phyloP scores from a whole-genome alignment of 176 grass and related monocot species.

The Neostapfia colusana region DNA sequence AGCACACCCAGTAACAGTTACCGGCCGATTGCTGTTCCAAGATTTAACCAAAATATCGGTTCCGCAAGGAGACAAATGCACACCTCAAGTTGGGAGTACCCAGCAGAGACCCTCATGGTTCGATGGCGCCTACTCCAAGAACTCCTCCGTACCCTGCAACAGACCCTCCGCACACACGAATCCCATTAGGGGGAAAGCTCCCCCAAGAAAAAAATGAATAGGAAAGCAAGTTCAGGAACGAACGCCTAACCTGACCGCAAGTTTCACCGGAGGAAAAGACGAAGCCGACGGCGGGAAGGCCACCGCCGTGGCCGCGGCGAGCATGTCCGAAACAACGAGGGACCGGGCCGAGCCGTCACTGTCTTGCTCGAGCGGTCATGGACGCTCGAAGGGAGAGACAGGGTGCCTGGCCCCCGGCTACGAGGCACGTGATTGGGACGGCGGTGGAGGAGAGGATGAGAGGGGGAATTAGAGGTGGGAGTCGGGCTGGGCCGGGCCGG shows the following conservation, averaged over 20 bases:
- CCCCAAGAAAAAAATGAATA: background rate
- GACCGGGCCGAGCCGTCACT: background rate
- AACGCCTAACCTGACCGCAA: background rate
- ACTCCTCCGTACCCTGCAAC: slow-evolving; percentile 7
- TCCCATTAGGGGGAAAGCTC: background rate
- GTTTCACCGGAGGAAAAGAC: background rate
- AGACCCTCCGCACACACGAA: background rate
- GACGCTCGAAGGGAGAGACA: background rate
- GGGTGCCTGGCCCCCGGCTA: background rate
- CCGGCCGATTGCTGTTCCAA: background rate
- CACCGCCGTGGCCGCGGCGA: background rate
- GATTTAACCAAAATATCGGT: background rate
- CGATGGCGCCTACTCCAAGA: slow-evolving; percentile 24
- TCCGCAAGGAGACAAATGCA: background rate
- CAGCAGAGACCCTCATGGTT: slow-evolving; percentile 17
- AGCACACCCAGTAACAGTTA: background rate
- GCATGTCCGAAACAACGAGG: background rate
- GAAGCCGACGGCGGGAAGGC: background rate
- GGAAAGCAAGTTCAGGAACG: background rate
- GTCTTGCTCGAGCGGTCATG: background rate
- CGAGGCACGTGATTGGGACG: too few species aligned
- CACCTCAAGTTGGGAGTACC: slow-evolving; percentile 58
- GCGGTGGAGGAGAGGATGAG: too few species aligned
- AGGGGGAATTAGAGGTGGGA: too few species aligned
- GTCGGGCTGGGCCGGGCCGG: too few species aligned